Evolutionary conservation across 768 basidiomycete genomes (phyloP).

Genomic region (Tylopilus felleus): DNA sequence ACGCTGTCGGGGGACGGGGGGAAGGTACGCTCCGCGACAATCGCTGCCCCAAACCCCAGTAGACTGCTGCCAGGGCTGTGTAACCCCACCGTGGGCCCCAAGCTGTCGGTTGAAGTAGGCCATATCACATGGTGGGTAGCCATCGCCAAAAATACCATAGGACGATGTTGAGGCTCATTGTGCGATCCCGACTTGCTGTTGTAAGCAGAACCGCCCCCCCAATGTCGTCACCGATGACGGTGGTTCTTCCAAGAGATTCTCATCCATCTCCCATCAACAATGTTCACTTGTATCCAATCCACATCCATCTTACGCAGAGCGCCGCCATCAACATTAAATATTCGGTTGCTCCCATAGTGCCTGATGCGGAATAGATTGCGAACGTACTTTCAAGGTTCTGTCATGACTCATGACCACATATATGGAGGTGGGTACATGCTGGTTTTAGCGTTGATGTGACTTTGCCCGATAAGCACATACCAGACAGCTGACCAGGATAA

Average conservation of each 20-base stretch:
- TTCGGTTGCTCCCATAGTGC: constrained; percentile 9
- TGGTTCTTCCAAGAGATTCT: not conserved
- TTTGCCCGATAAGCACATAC: constrained; percentile 21
- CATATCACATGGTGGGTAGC: not conserved
- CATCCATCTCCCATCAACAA: constrained; percentile 1
- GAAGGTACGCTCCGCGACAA: not conserved
- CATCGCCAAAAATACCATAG: not conserved
- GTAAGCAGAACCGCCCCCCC: not conserved
- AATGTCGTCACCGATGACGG: not conserved
- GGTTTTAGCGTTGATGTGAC: constrained; percentile 12
- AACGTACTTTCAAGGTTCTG: constrained; percentile 15
- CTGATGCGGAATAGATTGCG: constrained; percentile 15
- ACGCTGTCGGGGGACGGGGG: not conserved
- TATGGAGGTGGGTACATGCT: constrained; percentile 10
- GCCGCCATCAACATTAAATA: constrained; percentile 14
- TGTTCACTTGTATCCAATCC: constrained; percentile 9
- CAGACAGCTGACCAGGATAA: constrained; percentile 25
- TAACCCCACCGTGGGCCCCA: not conserved
- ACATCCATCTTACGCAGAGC: not conserved
- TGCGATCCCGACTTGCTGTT: not conserved
- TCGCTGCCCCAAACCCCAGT: not conserved
- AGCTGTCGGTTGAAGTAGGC: not conserved
- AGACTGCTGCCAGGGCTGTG: not conserved
- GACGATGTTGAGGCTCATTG: not conserved
- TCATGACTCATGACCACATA: constrained; percentile 12